phyloP scores from a whole-genome alignment of 1,284 basidiomycete species.

The Microbotryomycetes sp. region DNA sequence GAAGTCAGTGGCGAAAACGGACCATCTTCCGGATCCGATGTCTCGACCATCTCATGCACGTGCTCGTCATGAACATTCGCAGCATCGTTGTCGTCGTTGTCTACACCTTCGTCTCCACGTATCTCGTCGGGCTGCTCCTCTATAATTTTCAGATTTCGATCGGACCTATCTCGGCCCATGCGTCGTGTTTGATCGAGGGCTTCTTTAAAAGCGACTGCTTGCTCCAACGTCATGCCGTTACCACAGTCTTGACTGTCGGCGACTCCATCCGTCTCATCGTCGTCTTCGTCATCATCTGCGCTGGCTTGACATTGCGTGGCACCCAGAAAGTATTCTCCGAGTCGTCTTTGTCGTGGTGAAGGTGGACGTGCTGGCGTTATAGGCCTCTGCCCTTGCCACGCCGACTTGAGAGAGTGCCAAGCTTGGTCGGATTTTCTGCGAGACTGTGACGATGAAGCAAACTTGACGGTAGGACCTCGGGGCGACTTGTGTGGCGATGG shows the following conservation, averaged over 20 bases:
- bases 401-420: not conserved
- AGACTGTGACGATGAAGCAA: too few species aligned
- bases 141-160: not conserved
- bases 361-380: not conserved
- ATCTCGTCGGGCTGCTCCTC: not conserved
- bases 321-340: not conserved
- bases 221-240: not conserved
- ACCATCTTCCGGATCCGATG: slow-evolving; percentile 3
- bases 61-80: not conserved
- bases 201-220: not conserved
- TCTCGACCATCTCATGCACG: not conserved
- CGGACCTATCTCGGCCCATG: not conserved
- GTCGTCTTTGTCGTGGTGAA: not conserved
- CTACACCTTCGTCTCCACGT: not conserved
- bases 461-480: not conserved
- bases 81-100: not conserved
- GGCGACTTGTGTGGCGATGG: not conserved
- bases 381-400: not conserved
- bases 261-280: not conserved
- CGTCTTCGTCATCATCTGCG: not conserved
- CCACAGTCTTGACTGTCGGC: not conserved
- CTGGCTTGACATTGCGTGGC: not conserved
- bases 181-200: not conserved
- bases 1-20: not conserved
- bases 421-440: not conserved